Evolutionary conservation across 768 basidiomycete genomes (phyloP).

Genomic region (Rhizopogon vesiculosus): DNA sequence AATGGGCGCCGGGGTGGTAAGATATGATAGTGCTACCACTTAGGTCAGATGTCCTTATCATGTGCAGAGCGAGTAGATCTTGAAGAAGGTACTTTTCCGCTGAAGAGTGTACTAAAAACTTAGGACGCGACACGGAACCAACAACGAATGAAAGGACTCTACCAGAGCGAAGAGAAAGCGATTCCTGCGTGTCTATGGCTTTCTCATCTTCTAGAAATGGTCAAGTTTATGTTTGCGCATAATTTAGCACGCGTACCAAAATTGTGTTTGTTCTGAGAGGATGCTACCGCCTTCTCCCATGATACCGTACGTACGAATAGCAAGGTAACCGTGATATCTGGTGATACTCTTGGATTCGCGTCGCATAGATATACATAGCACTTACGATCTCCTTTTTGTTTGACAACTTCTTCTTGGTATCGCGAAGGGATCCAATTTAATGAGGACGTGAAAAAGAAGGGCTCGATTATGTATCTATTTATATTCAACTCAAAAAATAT

Average conservation of each 20-base stretch:
- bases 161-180: conserved; percentile 27
- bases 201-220: conserved; percentile 10
- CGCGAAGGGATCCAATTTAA: conserved; percentile 27
- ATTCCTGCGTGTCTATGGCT: conserved; percentile 30
- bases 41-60: conserved; percentile 29
- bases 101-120: neutral
- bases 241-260: too few species aligned
- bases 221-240: conserved; percentile 3
- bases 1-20: conserved; percentile 3
- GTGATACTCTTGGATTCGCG: neutral
- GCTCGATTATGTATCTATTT: conserved; percentile 27
- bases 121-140: neutral
- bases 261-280: neutral
- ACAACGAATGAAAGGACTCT: conserved; percentile 10
- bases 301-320: conserved; percentile 35
- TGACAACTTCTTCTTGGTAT: conserved; percentile 22
- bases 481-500: neutral
- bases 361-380: neutral
- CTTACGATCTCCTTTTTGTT: conserved; percentile 25
- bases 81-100: conserved; percentile 10
- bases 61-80: conserved; percentile 43
- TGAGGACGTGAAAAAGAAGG: conserved; percentile 30
- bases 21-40: conserved; percentile 2
- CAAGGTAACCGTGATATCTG: conserved; percentile 40
- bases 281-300: conserved; percentile 10